Percentiles rank a stretch among this genome's conserved stretches.
These are phyloP conservation scores for Aphanomyces cochlioides DNA, from an alignment of 352 stramenopile genomes.

Conservation along the genomic window DNA sequence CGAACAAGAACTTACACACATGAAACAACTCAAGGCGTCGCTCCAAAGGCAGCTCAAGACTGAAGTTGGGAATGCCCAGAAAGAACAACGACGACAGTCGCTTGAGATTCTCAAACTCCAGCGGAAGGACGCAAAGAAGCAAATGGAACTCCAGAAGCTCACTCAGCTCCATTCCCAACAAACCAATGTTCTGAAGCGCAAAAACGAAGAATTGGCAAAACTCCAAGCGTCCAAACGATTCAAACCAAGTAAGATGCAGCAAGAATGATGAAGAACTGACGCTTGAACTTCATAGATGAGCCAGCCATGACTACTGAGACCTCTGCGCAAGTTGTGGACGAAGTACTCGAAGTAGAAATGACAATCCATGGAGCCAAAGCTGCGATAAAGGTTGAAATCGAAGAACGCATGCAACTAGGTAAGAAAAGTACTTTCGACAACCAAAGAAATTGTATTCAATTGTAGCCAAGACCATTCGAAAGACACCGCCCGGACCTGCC, in stretches of 20 bases:
- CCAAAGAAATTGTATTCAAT: background rate
- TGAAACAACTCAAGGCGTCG: conserved; percentile 46
- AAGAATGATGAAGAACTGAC: too few relatives aligned
- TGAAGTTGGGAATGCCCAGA: conserved; percentile 42
- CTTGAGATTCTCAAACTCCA: conserved; percentile 53
- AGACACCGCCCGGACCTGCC: conserved; percentile 16
- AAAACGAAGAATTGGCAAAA: conserved; percentile 47
- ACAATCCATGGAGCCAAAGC: conserved; percentile 49
- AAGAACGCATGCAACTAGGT: conserved; percentile 51
- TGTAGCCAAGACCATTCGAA: conserved; percentile 27
- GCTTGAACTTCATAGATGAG: background rate
- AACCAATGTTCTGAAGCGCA: conserved; percentile 51
- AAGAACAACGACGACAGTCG: conserved; percentile 43
- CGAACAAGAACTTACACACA: conserved; percentile 44
- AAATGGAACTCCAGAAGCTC: conserved; percentile 54
- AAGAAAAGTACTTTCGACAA: conserved; percentile 29
- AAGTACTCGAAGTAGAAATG: conserved; percentile 45
- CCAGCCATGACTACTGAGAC: conserved; percentile 33
- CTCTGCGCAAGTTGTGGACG: conserved; percentile 39
- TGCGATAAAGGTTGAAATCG: conserved; percentile 48
- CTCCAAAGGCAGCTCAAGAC: conserved; percentile 44
- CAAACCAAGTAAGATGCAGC: background rate
- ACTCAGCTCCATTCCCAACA: conserved; percentile 43
- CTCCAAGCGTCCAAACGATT: conserved; percentile 35
- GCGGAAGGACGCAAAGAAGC: conserved; percentile 54